phyloP scores from a whole-genome alignment of 371 early-diverging fungal genomes.

The Syncephalastrum sp. region DNA sequence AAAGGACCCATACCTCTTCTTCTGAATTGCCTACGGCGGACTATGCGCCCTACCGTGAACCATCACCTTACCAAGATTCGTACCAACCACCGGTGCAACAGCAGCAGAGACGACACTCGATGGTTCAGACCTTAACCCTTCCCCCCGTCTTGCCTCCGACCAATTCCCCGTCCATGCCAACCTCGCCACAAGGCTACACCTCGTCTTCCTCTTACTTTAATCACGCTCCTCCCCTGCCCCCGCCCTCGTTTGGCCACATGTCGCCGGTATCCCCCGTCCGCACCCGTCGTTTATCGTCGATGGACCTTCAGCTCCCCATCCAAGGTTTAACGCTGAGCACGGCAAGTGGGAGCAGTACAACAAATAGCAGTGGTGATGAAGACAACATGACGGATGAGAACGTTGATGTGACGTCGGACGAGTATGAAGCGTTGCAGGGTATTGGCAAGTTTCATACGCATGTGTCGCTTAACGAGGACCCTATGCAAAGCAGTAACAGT shows the following conservation, averaged over 20 bases:
- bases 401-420: constrained; percentile 37
- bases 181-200: constrained; percentile 2
- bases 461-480: constrained; percentile 4
- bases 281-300: constrained; percentile 13
- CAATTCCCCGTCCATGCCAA: constrained; percentile 3
- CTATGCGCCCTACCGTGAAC: not conserved
- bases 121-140: constrained; percentile 14
- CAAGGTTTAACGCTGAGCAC: constrained; percentile 5
- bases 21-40: not conserved
- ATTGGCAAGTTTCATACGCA: constrained; percentile 30
- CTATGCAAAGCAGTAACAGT: constrained; percentile 6
- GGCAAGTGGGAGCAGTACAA: constrained; percentile 1
- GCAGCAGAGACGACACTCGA: constrained; percentile 2
- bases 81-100: constrained; percentile 3
- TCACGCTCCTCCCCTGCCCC: constrained; percentile 6
- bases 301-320: constrained; percentile 21
- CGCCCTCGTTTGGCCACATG: not conserved
- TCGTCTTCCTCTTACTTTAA: constrained; percentile 2
- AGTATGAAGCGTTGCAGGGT: constrained; percentile 47
- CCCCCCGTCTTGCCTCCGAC: constrained; percentile 10
- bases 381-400: constrained; percentile 2
- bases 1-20: not conserved
- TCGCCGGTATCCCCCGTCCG: not conserved
- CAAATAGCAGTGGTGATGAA: not conserved
- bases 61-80: not conserved